phyloP scores from a whole-genome alignment of 2,329 filamentous ascomycete genomes.

The Talaromyces sp. region DNA sequence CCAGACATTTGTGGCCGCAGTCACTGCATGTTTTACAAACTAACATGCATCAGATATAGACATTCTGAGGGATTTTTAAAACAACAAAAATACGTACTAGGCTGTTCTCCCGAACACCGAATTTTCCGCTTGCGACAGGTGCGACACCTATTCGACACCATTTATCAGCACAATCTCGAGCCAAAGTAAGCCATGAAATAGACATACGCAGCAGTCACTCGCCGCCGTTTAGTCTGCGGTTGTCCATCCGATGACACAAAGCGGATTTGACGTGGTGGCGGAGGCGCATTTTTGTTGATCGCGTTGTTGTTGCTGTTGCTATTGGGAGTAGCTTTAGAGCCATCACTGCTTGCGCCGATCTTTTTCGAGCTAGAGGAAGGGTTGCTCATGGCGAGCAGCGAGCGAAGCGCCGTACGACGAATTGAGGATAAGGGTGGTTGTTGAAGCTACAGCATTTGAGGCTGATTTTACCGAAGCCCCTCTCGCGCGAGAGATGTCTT shows the following conservation, averaged over 20 bases:
- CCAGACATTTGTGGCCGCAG: constrained; percentile 65
- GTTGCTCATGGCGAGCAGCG: constrained; percentile 41
- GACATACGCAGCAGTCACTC: constrained; percentile 72
- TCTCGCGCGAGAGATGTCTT: background rate
- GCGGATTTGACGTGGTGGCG: constrained; percentile 54
- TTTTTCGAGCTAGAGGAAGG: constrained; percentile 36
- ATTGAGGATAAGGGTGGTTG: background rate
- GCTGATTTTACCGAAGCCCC: background rate
- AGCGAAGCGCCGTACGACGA: constrained; percentile 1
- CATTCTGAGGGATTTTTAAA: constrained; percentile 15
- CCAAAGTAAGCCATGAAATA: background rate
- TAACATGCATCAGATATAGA: constrained; percentile 20
- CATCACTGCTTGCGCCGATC: constrained; percentile 26
- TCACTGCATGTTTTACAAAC: constrained; percentile 68
- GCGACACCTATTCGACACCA: constrained; percentile 51
- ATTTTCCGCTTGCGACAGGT: constrained; percentile 75
- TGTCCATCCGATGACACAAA: constrained; percentile 81
- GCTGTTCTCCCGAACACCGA: constrained; percentile 69
- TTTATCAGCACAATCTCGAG: background rate
- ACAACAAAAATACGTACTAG: too few species aligned
- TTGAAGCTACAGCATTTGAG: constrained; percentile 5
- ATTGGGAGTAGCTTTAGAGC: background rate
- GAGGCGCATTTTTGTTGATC: constrained; percentile 20
- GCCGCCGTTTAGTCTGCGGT: constrained; percentile 71
- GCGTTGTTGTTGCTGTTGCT: background rate